A percentile compares a stretch with the other conserved stretches of the same genome.
These are phyloP conservation scores for Parietaria judaica DNA, from an alignment of 306 rosid genomes.

Conservation along the genomic window DNA sequence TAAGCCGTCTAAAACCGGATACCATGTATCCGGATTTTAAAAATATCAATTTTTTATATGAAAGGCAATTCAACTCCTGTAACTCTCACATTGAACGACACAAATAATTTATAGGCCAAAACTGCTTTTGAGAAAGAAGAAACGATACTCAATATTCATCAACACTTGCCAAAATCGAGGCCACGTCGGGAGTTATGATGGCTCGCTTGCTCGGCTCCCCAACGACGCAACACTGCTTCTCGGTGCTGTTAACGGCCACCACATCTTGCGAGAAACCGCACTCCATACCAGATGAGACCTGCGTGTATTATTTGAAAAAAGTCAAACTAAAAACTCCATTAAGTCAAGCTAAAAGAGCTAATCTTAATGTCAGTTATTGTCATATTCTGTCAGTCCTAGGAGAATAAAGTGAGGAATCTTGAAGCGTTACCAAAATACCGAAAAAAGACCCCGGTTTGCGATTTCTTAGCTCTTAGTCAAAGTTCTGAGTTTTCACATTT, in stretches of 20 bases:
- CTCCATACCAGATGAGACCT: slow-evolving; percentile 73
- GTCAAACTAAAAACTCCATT: too few relatives aligned
- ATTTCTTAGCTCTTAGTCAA: too few relatives aligned
- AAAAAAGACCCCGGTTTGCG: too few relatives aligned
- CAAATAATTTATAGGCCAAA: slow-evolving; percentile 12
- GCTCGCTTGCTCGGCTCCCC: slow-evolving; percentile 65
- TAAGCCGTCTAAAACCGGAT: too few relatives aligned
- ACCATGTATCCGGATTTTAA: too few relatives aligned
- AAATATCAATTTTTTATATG: too few relatives aligned
- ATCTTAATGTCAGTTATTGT: too few relatives aligned
- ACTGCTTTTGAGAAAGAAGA: neutral
- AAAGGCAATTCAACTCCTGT: neutral
- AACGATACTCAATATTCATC: slow-evolving; percentile 34
- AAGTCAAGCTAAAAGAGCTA: too few relatives aligned
- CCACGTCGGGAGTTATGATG: slow-evolving; percentile 53
- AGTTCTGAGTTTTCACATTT: too few relatives aligned
- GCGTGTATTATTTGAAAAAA: slow-evolving; percentile 19
- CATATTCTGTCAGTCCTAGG: neutral
- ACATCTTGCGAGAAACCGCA: slow-evolving; percentile 58
- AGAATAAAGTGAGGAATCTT: too few relatives aligned
- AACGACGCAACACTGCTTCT: slow-evolving; percentile 49
- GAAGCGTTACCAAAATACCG: too few relatives aligned
- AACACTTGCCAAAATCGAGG: slow-evolving; percentile 35
- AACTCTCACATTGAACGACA: neutral
- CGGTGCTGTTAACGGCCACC: slow-evolving; percentile 46